These are phyloP conservation scores for Hypocreales sp. DNA, from an alignment of 2,329 filamentous ascomycete species.

Conservation along the genomic window DNA sequence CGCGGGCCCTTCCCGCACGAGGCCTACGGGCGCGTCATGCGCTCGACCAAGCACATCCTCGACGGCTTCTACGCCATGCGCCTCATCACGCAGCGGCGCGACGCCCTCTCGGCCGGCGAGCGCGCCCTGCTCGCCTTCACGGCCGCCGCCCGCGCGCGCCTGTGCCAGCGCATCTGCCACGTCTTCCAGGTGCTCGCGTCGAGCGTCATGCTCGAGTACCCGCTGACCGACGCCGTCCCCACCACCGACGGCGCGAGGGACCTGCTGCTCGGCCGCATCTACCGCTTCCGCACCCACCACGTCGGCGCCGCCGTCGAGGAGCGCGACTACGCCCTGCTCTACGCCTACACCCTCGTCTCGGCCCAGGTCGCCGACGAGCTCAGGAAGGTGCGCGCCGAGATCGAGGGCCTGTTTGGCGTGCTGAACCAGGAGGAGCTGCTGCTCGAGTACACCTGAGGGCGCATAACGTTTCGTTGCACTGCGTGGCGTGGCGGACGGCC, in stretches of 20 bases:
- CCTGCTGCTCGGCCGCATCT: conserved; percentile 70
- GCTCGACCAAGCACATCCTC: conserved; percentile 68
- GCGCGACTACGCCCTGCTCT: conserved; percentile 78
- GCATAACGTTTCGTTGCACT: too few species aligned
- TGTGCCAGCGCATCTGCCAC: conserved; percentile 85
- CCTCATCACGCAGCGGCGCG: conserved; percentile 70
- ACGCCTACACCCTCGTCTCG: conserved; percentile 69
- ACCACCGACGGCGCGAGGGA: conserved; percentile 71
- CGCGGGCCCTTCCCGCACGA: conserved; percentile 71
- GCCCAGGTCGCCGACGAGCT: conserved; percentile 52
- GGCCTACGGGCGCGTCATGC: conserved; percentile 59
- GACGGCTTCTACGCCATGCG: conserved; percentile 97
- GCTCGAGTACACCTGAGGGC: conserved; percentile 28
- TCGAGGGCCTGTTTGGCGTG: conserved; percentile 48
- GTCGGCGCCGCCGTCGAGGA: conserved; percentile 41
- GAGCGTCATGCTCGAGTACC: conserved; percentile 88
- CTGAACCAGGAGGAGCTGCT: conserved; percentile 43
- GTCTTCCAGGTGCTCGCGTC: conserved; percentile 75
- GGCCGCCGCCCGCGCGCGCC: conserved; percentile 56
- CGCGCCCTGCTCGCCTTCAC: conserved; percentile 69
- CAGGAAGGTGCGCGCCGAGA: conserved; percentile 40
- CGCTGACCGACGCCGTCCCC: conserved; percentile 76
- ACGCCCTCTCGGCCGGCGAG: conserved; percentile 63
- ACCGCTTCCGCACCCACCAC: conserved; percentile 65
- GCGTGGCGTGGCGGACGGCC: too few species aligned